Percentiles rank a stretch among this genome's conserved stretches.
Conservation (phyloP, 225 moss, liverwort and hornwort species). For the Bryum argenteum region DNA sequence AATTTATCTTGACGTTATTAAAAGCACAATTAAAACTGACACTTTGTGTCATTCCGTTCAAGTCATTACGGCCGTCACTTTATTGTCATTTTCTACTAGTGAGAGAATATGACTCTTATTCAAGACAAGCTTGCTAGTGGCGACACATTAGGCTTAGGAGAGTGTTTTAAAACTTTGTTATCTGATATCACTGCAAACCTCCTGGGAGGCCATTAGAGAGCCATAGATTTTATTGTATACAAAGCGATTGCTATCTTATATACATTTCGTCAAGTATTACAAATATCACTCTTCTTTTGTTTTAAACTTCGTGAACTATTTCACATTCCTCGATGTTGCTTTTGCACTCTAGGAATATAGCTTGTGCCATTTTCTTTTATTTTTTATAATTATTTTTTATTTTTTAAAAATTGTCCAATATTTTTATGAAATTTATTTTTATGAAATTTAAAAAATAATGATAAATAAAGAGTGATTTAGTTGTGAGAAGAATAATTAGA, state of each 20-base stretch:
- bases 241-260: conserved; percentile 13
- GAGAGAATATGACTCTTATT: conserved; percentile 26
- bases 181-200: background rate
- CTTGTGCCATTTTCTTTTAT: conserved; percentile 16
- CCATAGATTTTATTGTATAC: conserved; percentile 5
- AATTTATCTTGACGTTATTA: no score
- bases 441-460: conserved; percentile 11
- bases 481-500: conserved; percentile 20
- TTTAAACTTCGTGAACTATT: conserved; percentile 17
- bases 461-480: conserved; percentile 18
- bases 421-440: conserved; percentile 13
- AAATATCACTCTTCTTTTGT: conserved; percentile 21
- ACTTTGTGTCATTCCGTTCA: no score
- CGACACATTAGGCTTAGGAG: conserved; percentile 26
- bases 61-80: no score
- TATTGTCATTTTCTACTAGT: no score
- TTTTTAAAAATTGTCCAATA: conserved; percentile 2
- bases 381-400: background rate
- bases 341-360: conserved; percentile 21
- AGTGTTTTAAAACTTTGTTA: conserved; percentile 24
- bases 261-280: conserved; percentile 20
- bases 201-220: conserved; percentile 3
- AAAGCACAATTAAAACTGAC: no score
- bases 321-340: conserved; percentile 21
- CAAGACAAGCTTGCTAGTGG: conserved; percentile 29